Evolutionary conservation across 768 basidiomycete genomes (phyloP), one percentile per base, ranked within the genome.

Genomic region (Suillus luteus): DNA sequence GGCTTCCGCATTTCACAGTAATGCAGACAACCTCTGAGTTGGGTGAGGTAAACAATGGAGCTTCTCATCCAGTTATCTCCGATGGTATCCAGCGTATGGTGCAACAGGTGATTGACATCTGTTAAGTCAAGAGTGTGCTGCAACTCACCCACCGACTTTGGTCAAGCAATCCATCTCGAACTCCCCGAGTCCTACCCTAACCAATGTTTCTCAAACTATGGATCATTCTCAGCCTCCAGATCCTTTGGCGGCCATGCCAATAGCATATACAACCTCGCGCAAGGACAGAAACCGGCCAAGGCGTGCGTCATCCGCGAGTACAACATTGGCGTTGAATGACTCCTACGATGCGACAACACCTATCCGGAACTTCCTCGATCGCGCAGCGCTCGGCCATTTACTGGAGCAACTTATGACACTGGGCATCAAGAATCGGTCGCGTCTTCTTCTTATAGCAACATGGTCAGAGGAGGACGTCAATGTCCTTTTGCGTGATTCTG

Each of bases 401-500:
- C 17, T 62, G 17, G 22, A 24, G 2, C 33, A 27, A n/a, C 38
- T 62, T 17, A 15, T 62, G 15, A 43, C 37, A 61, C 19, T 62
- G 1, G 64, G 64, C 17, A 54, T 64, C 35, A 52, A 62, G 51
- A 55, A 54, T 35, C 27, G 38, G 31, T 37, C 22, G 2, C 41
- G 55, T 15, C 51, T 64, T n/a, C 48, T 62, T 27, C 49, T 31
- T 31, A 17, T 62, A 22, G 62, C 61, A 27, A 41, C 61, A 24
- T 62, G 64, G 64, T 35, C 62, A 11, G 24, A 49, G 24, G 12
- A 22, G 19, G 64, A 64, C 11, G 11, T 52, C 24, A 3, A 54
- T 17, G 33, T 54, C 19, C 38, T 64, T 48, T 43, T 64, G 24
- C 41, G 27, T 24, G 41, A 49, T 35, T 40, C 62, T 49, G 51